Base-by-base conservation (phyloP, 2,329 filamentous ascomycete species). In the Pseudogymnoascus sp. region DNA sequence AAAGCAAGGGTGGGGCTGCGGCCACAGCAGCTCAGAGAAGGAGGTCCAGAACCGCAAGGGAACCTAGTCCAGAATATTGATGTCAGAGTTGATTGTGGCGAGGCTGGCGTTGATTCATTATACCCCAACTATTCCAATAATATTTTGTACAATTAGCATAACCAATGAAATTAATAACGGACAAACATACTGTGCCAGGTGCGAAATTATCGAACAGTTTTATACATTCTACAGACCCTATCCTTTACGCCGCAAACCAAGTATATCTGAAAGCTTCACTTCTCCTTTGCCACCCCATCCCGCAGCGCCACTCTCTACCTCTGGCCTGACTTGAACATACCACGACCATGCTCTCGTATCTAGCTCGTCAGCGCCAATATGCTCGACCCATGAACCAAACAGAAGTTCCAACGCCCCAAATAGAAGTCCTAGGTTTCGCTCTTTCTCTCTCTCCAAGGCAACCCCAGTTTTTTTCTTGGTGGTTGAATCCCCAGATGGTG, bases 231-330 rank as follows among this genome's bases (percentile, higher is more conserved):
- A 35, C 28, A 21, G 49, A 55, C 16, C 16, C 45, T 63, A 59
- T 35, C 40, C 65, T 58, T 69, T 78, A 60, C 81, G 77, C 63
- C 82, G 79, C 65, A 90, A 69, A 7, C 80, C 80, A 66, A 93
- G 72, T 41, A 96, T 90, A 67, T 85, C 84, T 12, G 77, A 77
- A 37, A 96, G 72, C 67, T 80, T 85, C 28, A 96, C 78, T 61
- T 79, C 77, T 1, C 89, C 90, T 74, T 93, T 95, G 11, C 88
- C 89, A 28, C 91, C 91, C 91, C 91, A 96, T 1, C 92, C 91
- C 18, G 85, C 83, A 58, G 84, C 83, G 0, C 91, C 92, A 63
- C 80, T 76, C 63, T 89, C 86, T 2, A 96, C 88, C 18, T 90
- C 87, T 0, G 91, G 91, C 65, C 92, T 80, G 18, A 93, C 85